phyloP scores from a whole-genome alignment of 2,329 filamentous ascomycete species.

The Fusarium dimerum region DNA sequence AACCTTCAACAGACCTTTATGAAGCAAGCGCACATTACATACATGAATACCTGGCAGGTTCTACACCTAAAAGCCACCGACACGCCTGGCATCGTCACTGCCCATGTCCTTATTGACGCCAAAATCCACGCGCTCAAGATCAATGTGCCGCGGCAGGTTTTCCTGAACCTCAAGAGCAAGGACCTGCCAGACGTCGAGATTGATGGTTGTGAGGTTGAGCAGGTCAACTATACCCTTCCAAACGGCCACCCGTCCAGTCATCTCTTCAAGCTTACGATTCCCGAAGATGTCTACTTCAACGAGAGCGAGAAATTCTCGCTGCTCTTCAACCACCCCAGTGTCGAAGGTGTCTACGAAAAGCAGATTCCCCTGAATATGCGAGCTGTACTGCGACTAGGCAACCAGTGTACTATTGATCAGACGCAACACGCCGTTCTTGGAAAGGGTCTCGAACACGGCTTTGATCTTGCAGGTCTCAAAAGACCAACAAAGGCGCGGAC shows the following conservation, averaged over 20 bases:
- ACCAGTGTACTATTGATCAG: constrained; percentile 90
- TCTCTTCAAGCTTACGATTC: constrained; percentile 89
- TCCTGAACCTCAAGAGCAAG: constrained; percentile 85
- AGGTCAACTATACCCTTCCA: constrained; percentile 88
- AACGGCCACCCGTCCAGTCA: constrained; percentile 94
- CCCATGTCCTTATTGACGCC: constrained; percentile 89
- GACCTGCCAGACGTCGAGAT: constrained; percentile 89
- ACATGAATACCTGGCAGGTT: constrained; percentile 93
- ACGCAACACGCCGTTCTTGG: constrained; percentile 87
- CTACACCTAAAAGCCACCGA: constrained; percentile 83
- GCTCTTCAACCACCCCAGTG: constrained; percentile 87
- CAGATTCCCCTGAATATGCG: constrained; percentile 85
- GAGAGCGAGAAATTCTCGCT: constrained; percentile 80
- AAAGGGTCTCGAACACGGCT: constrained; percentile 89
- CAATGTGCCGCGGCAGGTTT: constrained; percentile 85
- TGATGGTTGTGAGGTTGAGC: constrained; percentile 83
- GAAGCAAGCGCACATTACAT: constrained; percentile 87
- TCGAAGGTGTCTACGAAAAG: constrained; percentile 97
- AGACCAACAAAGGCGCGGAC: constrained; percentile 62
- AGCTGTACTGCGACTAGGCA: constrained; percentile 87
- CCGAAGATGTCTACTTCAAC: constrained; percentile 83
- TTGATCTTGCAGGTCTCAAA: constrained; percentile 78
- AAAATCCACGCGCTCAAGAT: constrained; percentile 89
- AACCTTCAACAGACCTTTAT: constrained; percentile 75
- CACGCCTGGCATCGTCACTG: constrained; percentile 80